phyloP scores from a whole-genome alignment of 2,329 filamentous ascomycete species.

The Fusarium sp. region DNA sequence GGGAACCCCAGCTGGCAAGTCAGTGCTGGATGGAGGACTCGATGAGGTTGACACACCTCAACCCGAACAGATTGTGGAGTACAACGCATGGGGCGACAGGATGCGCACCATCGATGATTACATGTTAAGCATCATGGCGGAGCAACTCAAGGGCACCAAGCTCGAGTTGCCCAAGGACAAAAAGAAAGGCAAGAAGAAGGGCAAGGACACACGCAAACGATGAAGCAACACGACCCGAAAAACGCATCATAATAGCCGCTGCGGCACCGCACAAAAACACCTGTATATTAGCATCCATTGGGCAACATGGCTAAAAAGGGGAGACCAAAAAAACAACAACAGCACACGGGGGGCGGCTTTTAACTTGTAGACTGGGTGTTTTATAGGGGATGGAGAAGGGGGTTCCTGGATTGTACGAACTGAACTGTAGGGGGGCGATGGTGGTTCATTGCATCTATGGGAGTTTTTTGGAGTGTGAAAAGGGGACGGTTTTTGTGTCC shows the following conservation, averaged over 20 bases:
- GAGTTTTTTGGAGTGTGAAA: background rate
- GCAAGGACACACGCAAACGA: conserved; percentile 66
- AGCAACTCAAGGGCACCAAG: conserved; percentile 66
- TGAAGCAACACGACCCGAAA: conserved; percentile 23
- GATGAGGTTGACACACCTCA: conserved; percentile 48
- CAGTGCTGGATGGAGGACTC: conserved; percentile 45
- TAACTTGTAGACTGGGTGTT: background rate
- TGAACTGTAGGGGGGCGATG: background rate
- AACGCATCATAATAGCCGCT: conserved; percentile 20
- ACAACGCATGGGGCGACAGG: conserved; percentile 68
- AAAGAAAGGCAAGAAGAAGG: conserved; percentile 70
- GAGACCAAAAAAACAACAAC: background rate
- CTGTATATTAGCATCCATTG: background rate
- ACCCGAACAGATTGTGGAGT: conserved; percentile 56
- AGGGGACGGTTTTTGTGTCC: background rate
- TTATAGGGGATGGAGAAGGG: background rate
- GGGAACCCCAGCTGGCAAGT: conserved; percentile 60
- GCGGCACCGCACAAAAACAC: background rate
- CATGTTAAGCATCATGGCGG: conserved; percentile 76
- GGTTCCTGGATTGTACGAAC: background rate
- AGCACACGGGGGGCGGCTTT: background rate
- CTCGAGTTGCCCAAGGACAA: conserved; percentile 73
- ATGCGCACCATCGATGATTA: conserved; percentile 78
- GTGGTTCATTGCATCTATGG: background rate
- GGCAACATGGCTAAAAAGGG: background rate